Conservation (phyloP, 805 yeast genomes). For the Schwanniomyces vanrijiae region DNA sequence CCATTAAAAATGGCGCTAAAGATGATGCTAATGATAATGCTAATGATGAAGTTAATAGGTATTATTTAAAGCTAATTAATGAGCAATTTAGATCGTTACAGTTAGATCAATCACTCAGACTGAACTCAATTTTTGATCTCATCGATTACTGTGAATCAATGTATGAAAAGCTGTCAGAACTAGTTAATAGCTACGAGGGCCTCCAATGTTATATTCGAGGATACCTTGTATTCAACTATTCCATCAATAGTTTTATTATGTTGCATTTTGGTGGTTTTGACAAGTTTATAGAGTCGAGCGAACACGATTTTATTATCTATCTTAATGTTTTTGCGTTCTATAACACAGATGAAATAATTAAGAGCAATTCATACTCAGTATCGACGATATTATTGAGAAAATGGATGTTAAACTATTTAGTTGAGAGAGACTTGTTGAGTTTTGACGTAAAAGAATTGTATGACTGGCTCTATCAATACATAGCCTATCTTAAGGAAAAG, state of each 20-base stretch:
- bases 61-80: conserved; percentile 26
- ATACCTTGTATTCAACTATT: conserved; percentile 41
- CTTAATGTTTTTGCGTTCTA: conserved; percentile 42
- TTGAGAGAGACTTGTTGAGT: conserved; percentile 24
- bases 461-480: conserved; percentile 39
- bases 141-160: conserved; percentile 40
- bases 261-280: conserved; percentile 43
- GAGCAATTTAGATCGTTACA: conserved; percentile 39
- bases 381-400: conserved; percentile 19
- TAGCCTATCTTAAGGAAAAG: conserved; percentile 32
- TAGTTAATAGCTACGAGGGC: conserved; percentile 14
- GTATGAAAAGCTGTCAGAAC: conserved; percentile 29
- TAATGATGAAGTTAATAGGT: conserved; percentile 12
- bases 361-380: conserved; percentile 17
- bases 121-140: conserved; percentile 39
- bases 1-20: not conserved
- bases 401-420: conserved; percentile 29
- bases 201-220: conserved; percentile 32
- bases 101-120: conserved; percentile 25
- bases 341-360: conserved; percentile 26
- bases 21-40: conserved; percentile 9
- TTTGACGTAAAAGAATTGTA: conserved; percentile 37
- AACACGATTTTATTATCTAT: conserved; percentile 41
- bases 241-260: conserved; percentile 43
- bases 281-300: conserved; percentile 34